A percentile compares a stretch with the other conserved stretches of the same genome.
These are phyloP conservation scores for Luvunga scandens DNA, from an alignment of 345 rosid genomes.

Conservation along the genomic window DNA sequence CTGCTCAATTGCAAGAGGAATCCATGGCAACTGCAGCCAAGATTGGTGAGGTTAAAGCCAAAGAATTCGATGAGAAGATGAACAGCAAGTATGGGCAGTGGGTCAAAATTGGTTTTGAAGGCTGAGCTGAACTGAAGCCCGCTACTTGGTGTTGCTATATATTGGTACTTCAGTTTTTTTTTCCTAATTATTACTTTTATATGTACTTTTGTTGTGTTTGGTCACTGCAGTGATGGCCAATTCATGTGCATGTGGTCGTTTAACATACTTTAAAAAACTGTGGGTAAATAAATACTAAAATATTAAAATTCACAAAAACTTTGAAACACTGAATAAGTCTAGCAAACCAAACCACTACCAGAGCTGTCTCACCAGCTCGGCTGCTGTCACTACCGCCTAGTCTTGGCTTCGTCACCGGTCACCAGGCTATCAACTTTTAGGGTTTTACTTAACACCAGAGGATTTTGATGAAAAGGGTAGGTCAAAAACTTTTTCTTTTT, in stretches of 20 bases:
- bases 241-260: background rate
- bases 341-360: too few relatives aligned
- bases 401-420: too few relatives aligned
- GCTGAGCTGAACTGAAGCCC: conserved; percentile 18
- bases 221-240: conserved; percentile 37
- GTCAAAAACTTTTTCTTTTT: background rate
- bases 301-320: too few relatives aligned
- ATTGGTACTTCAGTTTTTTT: background rate
- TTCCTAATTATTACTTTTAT: background rate
- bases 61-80: conserved; percentile 46
- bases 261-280: background rate
- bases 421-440: too few relatives aligned
- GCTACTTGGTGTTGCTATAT: background rate
- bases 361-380: too few relatives aligned
- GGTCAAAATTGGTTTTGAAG: conserved; percentile 53
- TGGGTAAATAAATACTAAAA: too few relatives aligned
- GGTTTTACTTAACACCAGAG: background rate
- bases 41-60: conserved; percentile 34
- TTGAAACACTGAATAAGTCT: too few relatives aligned
- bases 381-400: too few relatives aligned
- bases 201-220: background rate
- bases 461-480: background rate
- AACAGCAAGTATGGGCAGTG: conserved; percentile 45
- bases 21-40: conserved; percentile 42
- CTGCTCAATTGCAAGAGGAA: conserved; percentile 47